Conservation (phyloP, 495 filamentous ascomycete species). For the Talaromyces nanjingensis region DNA sequence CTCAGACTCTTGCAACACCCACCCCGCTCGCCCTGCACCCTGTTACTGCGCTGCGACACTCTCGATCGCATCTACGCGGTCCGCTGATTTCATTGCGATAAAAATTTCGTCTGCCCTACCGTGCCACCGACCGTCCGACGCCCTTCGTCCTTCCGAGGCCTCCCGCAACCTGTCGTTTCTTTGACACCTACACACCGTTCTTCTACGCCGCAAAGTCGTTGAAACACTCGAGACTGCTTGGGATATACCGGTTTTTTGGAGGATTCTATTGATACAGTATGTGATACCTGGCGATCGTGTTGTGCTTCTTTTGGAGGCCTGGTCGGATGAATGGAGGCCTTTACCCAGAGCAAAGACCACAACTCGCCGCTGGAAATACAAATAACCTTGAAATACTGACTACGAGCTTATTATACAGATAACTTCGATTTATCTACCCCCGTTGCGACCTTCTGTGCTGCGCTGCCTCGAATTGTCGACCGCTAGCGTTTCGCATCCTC, state of each 20-base stretch:
- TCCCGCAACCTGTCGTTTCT: conserved; percentile 9
- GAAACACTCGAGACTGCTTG: neutral
- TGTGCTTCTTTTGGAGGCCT: neutral
- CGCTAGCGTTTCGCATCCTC: neutral
- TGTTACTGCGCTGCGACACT: neutral
- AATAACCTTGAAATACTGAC: neutral
- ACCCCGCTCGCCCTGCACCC: neutral
- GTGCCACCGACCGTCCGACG: neutral
- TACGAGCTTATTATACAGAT: neutral
- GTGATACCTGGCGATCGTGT: neutral
- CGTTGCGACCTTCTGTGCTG: neutral
- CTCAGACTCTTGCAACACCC: conserved; percentile 5
- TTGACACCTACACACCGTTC: neutral
- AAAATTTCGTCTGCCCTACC: neutral
- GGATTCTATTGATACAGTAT: neutral
- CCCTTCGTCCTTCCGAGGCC: conserved; percentile 5
- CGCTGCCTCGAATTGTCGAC: neutral
- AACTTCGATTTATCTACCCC: neutral
- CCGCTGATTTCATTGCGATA: neutral
- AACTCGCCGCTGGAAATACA: neutral
- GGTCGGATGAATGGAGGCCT: neutral
- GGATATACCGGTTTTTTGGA: neutral
- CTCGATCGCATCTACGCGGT: neutral
- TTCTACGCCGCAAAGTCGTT: neutral
- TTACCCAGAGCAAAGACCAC: neutral